Evolutionary conservation across 352 stramenopile species (phyloP), one percentile per base, ranked within the genome.

Genomic region (Globisporangium acanthophoron): DNA sequence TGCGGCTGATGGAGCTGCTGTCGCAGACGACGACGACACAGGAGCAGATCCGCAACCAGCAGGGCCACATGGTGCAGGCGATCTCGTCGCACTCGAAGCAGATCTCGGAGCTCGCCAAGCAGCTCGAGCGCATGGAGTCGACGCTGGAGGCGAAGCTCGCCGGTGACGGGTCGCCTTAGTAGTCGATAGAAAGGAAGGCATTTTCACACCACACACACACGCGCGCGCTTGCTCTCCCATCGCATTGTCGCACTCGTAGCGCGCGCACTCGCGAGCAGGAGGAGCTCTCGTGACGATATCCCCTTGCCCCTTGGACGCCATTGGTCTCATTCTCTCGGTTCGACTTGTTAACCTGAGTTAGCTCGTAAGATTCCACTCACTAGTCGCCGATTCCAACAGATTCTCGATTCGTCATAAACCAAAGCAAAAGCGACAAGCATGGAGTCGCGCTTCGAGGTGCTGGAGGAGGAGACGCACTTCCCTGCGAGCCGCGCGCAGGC

Each of bases 381-480:
- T 37, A 27, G 24, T 27, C 24, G 24, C 24, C 24, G 24, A 27
- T 27, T 27, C 24, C 24, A 27, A 27, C 24, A 27, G 24, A 27
- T 27, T 27, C 24, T 27, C 24, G 24, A 27, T 27, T 27, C 24
- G 24, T 27, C 24, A 27, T 27, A 27, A 27, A 27, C 24, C 24
- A 27, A 27, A 27, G 24, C 24, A 27, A 27, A 27, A 27, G 24
- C 24, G 24, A 27, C 24, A 18, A 43, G 37, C 43, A 54, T 51
- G 49, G 61, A 70, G 58, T 78, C 76, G 61, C 78, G 85, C 56
- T 94, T 94, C 59, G 82, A 94, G 65, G 83, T 94, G 58, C 62
- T 94, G 47, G 85, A 94, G 64, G 85, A 94, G 61, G 77, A 90
- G 74, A 92, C 82, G 57, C 85, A 94, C 66, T 92, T 67, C 61